phyloP scores from a whole-genome alignment of 768 basidiomycete genomes.

The Agaricus blazei region DNA sequence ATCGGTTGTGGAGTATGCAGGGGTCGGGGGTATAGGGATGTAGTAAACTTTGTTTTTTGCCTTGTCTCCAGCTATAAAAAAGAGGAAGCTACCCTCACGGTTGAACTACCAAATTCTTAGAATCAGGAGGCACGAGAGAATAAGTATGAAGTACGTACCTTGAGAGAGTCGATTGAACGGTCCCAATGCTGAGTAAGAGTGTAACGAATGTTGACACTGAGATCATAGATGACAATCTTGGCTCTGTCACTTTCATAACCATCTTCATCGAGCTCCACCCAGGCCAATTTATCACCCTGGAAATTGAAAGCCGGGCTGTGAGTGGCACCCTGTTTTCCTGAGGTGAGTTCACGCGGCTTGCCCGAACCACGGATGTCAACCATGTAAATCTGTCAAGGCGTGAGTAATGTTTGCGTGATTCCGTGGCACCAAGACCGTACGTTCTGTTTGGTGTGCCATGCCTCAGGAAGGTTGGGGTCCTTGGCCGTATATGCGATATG shows the following conservation, averaged over 20 bases:
- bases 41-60: constrained; percentile 74
- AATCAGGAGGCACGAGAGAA: neutral
- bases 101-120: constrained; percentile 54
- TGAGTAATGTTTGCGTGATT: neutral
- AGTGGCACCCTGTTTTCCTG: constrained; percentile 81
- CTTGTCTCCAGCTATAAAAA: constrained; percentile 72
- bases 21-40: constrained; percentile 63
- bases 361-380: constrained; percentile 49
- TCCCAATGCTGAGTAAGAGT: constrained; percentile 85
- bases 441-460: constrained; percentile 88
- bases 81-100: constrained; percentile 60
- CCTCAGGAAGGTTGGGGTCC: constrained; percentile 69
- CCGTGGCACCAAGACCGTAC: constrained; percentile 29
- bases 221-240: constrained; percentile 76
- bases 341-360: constrained; percentile 65
- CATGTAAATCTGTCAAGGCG: constrained; percentile 54
- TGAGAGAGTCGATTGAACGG: constrained; percentile 60
- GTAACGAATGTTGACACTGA: constrained; percentile 58
- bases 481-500: constrained; percentile 84
- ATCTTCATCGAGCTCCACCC: constrained; percentile 84
- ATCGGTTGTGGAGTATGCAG: constrained; percentile 45
- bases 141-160: constrained; percentile 35
- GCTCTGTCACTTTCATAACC: constrained; percentile 87
- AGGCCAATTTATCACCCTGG: constrained; percentile 70
- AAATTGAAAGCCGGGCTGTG: constrained; percentile 66